Conservation (phyloP, 495 filamentous ascomycete genomes). For the Daldinia childiae region DNA sequence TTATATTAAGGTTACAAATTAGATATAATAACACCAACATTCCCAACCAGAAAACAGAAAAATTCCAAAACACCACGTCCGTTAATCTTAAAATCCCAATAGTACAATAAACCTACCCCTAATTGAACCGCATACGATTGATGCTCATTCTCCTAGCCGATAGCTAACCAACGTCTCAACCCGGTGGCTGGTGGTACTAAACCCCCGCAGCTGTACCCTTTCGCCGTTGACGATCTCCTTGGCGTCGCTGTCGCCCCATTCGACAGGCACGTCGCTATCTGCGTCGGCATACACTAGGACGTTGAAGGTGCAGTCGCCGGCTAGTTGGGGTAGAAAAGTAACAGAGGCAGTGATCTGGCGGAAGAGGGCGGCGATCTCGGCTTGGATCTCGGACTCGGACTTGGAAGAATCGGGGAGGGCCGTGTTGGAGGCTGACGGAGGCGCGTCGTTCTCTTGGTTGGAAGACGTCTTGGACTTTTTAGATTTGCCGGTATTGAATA, state of each 20-base stretch:
- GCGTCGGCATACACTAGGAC: constrained; percentile 97
- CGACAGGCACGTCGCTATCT: constrained; percentile 94
- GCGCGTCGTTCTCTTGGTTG: constrained; percentile 55
- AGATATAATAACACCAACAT: background rate
- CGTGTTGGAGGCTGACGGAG: constrained; percentile 34
- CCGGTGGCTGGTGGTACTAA: constrained; percentile 90
- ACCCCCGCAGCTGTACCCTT: constrained; percentile 93
- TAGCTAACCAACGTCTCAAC: constrained; percentile 97
- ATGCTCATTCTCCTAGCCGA: constrained; percentile 62
- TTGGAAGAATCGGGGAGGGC: constrained; percentile 68
- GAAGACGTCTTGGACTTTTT: constrained; percentile 59
- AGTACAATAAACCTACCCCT: background rate
- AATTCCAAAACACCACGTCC: background rate
- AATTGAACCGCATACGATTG: background rate
- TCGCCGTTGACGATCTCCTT: constrained; percentile 97
- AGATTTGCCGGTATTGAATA: constrained; percentile 64
- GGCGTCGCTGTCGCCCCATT: constrained; percentile 98
- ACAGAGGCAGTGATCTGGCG: constrained; percentile 98
- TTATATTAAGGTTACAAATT: background rate
- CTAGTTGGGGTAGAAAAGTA: constrained; percentile 92
- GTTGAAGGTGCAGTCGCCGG: constrained; percentile 96
- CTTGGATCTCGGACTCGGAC: constrained; percentile 91
- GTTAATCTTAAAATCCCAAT: background rate
- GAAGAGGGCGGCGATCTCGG: constrained; percentile 94
- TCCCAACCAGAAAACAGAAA: background rate